Conservation (phyloP, 306 rosid genomes). For the Mucuna pruriens region DNA sequence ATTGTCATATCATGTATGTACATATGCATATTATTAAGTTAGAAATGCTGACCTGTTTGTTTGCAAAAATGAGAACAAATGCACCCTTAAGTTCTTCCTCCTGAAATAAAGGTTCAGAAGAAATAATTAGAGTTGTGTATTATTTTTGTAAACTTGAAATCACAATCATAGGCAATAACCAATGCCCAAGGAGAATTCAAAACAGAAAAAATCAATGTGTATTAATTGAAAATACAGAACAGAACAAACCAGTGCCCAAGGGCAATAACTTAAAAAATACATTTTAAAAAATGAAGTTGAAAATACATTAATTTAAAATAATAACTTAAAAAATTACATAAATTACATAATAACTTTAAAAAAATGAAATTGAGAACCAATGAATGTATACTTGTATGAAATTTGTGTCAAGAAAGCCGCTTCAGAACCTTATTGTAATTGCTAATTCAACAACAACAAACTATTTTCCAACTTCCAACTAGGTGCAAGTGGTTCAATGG, state of each 20-base stretch:
- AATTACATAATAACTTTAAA: neutral
- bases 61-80: slow-evolving; percentile 91
- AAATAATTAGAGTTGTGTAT: no score
- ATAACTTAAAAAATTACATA: neutral
- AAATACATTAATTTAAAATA: no score
- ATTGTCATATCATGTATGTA: neutral
- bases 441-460: neutral
- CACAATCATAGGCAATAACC: slow-evolving; percentile 13
- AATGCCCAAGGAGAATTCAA: no score
- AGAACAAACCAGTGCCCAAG: no score
- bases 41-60: slow-evolving; percentile 99
- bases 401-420: no score
- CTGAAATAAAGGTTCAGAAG: slow-evolving; percentile 53
- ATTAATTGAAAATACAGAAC: no score
- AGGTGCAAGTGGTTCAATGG: neutral
- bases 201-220: no score
- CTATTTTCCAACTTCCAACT: slow-evolving; percentile 3
- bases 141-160: neutral
- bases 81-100: slow-evolving; percentile 99
- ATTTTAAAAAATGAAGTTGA: no score
- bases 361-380: neutral
- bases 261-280: no score
- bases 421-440: neutral
- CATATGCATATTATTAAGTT: slow-evolving; percentile 2
- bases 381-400: neutral